These are phyloP conservation scores for Lactifluus rugatus DNA, from an alignment of 768 basidiomycete genomes.

Conservation along the genomic window DNA sequence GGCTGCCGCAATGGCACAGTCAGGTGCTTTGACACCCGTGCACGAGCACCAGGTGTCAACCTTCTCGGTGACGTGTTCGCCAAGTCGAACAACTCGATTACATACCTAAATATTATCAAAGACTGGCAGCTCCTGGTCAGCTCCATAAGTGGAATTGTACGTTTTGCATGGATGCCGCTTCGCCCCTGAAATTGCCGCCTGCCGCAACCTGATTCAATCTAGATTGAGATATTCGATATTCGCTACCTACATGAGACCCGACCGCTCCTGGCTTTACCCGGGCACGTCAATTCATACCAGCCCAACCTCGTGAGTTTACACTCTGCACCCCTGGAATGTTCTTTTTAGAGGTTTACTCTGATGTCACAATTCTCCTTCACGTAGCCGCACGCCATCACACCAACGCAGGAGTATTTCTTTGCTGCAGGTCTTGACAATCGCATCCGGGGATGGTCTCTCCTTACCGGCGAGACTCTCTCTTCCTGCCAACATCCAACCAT, in stretches of 20 bases:
- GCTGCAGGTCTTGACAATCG: slow-evolving; percentile 58
- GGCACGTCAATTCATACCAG: slow-evolving; percentile 49
- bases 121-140: slow-evolving; percentile 47
- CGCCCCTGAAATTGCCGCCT: not conserved
- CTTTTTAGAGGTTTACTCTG: not conserved
- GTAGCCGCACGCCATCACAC: slow-evolving; percentile 56
- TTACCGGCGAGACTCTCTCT: slow-evolving; percentile 38
- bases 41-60: slow-evolving; percentile 24
- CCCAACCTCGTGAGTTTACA: slow-evolving; percentile 39
- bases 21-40: slow-evolving; percentile 43
- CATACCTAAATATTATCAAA: slow-evolving; percentile 40
- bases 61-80: slow-evolving; percentile 34
- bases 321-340: not conserved
- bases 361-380: not conserved
- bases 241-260: slow-evolving; percentile 38
- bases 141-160: slow-evolving; percentile 51
- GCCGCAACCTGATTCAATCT: not conserved
- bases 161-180: slow-evolving; percentile 13
- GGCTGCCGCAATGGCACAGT: slow-evolving; percentile 47
- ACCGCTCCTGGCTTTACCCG: slow-evolving; percentile 41
- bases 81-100: slow-evolving; percentile 36
- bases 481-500: slow-evolving; percentile 1
- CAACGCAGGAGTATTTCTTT: slow-evolving; percentile 48
- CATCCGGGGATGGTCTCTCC: slow-evolving; percentile 62
- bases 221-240: slow-evolving; percentile 57